Evolutionary conservation across 805 yeast genomes (phyloP).

Genomic region (Kregervanrija fluxuum): DNA sequence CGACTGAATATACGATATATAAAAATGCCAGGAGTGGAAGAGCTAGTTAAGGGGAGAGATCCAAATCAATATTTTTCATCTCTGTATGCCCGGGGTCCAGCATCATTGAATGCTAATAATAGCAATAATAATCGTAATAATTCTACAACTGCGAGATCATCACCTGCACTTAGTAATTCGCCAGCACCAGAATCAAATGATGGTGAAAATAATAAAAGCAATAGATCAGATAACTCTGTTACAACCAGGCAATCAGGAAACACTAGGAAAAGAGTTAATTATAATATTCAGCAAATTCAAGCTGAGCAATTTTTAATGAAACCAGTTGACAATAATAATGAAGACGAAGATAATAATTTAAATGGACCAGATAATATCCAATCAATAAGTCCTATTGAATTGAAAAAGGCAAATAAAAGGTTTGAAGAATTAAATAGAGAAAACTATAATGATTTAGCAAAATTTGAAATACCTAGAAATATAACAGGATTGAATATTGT

Average conservation of each 20-base stretch:
- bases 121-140: not conserved
- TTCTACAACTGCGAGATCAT: not conserved
- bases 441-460: constrained; percentile 32
- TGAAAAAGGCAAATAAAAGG: constrained; percentile 31
- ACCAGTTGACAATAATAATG: constrained; percentile 13
- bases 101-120: constrained; percentile 1
- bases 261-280: constrained; percentile 26
- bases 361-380: no score
- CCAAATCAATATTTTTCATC: constrained; percentile 23
- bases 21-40: constrained; percentile 24
- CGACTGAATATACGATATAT: not conserved
- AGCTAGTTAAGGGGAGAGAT: constrained; percentile 22
- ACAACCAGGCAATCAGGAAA: constrained; percentile 2
- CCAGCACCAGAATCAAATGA: not conserved
- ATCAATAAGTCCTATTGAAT: constrained; percentile 19
- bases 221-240: not conserved
- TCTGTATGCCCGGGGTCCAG: constrained; percentile 14
- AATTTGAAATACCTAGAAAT: constrained; percentile 33
- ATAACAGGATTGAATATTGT: constrained; percentile 12
- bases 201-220: not conserved
- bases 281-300: constrained; percentile 26
- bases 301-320: constrained; percentile 19
- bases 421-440: constrained; percentile 36
- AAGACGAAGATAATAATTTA: constrained; percentile 3
- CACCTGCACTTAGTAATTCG: constrained; percentile 1